Conservation (phyloP, 306 rosid genomes). For the Quercus suber region DNA sequence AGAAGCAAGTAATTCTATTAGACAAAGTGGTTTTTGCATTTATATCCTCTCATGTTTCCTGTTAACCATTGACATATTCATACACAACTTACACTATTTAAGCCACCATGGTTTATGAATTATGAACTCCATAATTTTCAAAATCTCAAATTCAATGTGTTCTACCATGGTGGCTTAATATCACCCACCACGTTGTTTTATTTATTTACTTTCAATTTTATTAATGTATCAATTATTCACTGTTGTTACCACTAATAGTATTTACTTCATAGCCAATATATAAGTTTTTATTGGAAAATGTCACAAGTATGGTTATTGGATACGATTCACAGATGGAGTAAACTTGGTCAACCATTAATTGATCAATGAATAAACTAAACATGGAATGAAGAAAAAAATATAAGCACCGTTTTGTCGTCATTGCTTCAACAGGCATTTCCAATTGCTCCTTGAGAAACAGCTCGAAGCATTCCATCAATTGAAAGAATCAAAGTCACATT, state of each 20-base stretch:
- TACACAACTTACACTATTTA: neutral
- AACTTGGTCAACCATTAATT: neutral
- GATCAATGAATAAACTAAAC: neutral
- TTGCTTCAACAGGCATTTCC: conserved; percentile 55
- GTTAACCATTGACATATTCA: neutral
- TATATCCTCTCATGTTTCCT: neutral
- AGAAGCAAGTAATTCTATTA: neutral
- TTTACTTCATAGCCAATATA: neutral
- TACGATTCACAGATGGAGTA: neutral
- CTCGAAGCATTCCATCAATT: conserved; percentile 62
- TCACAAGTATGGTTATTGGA: neutral
- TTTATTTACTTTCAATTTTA: neutral
- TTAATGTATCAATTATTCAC: neutral
- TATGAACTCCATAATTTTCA: neutral
- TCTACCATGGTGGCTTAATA: neutral
- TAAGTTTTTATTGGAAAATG: neutral
- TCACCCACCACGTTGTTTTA: neutral
- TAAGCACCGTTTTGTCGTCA: conserved; percentile 65
- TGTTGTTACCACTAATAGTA: neutral
- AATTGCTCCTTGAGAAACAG: conserved; percentile 67
- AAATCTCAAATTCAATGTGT: neutral
- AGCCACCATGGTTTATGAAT: neutral
- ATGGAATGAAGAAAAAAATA: conserved; percentile 7
- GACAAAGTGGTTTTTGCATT: neutral
- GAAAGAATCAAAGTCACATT: conserved; percentile 47